These are phyloP conservation scores for Sporobolomyces phaffii DNA, from an alignment of 768 basidiomycete genomes.

Conservation along the genomic window DNA sequence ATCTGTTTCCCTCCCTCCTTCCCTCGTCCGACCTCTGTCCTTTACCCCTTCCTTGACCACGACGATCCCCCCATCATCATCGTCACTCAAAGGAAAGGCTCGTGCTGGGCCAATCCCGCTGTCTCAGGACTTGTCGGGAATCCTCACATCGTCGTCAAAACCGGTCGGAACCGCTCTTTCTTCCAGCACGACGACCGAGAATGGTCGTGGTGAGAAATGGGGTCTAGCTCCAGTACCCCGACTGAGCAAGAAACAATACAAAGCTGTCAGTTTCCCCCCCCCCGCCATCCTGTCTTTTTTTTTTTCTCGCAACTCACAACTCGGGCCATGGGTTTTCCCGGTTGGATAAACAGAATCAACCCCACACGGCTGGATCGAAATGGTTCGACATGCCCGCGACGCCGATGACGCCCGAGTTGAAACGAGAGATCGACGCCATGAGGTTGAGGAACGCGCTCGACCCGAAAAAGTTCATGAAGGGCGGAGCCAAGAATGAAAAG, in stretches of 20 bases:
- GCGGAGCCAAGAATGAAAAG: conserved; percentile 64
- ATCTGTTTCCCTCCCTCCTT: conserved; percentile 8
- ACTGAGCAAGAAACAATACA: conserved; percentile 65
- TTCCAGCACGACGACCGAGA: neutral
- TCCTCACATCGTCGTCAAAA: conserved; percentile 1
- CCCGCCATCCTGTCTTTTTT: neutral
- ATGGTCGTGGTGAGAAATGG: conserved; percentile 54
- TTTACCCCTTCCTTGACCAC: neutral
- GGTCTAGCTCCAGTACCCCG: conserved; percentile 52
- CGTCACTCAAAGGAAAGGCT: conserved; percentile 57
- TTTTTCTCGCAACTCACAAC: neutral
- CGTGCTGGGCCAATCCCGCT: conserved; percentile 55
- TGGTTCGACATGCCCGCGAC: conserved; percentile 84
- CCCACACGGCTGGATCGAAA: conserved; percentile 65
- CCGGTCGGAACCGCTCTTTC: neutral
- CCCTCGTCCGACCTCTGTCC: conserved; percentile 19
- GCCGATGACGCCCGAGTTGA: conserved; percentile 64
- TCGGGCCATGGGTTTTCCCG: neutral
- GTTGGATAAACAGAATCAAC: conserved; percentile 54
- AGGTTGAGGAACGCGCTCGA: conserved; percentile 81
- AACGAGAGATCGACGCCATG: conserved; percentile 81
- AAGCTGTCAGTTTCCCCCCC: conserved; percentile 53
- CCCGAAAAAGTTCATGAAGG: conserved; percentile 79
- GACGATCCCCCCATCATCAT: conserved; percentile 45
- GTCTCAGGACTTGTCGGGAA: conserved; percentile 51